Percentiles rank a stretch among this genome's conserved stretches.
Evolutionary conservation across 768 basidiomycete species (phyloP).

Genomic region (Gymnopilus dilepis): DNA sequence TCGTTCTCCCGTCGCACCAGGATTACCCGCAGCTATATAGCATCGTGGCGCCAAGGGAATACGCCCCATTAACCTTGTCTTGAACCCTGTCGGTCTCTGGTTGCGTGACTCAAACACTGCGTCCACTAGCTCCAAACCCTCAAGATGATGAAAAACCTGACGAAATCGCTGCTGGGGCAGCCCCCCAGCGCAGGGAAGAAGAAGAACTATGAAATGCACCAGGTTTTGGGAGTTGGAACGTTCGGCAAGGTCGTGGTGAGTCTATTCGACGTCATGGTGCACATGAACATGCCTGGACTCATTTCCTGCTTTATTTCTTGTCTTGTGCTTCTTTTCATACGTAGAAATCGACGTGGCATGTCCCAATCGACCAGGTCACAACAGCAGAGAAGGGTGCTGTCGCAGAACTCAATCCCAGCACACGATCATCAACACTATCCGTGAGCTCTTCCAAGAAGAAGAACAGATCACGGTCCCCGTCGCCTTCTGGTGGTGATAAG

Average conservation of each 20-base stretch:
- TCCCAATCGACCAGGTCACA: conserved; percentile 62
- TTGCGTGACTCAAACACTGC: background rate
- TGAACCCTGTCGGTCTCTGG: background rate
- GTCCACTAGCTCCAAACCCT: background rate
- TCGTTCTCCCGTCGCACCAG: background rate
- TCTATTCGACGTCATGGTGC: conserved; percentile 14
- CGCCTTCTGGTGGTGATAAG: conserved; percentile 29
- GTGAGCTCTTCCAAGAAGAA: conserved; percentile 24
- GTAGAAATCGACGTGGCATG: conserved; percentile 81
- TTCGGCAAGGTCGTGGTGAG: conserved; percentile 89
- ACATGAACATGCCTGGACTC: background rate
- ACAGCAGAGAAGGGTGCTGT: conserved; percentile 65
- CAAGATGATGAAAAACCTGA: conserved; percentile 47
- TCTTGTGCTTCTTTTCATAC: background rate
- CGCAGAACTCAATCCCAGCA: conserved; percentile 34
- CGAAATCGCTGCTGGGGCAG: conserved; percentile 75
- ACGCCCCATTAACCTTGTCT: background rate
- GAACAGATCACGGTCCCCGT: conserved; percentile 28
- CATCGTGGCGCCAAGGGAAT: background rate
- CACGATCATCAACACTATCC: conserved; percentile 19
- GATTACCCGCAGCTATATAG: background rate
- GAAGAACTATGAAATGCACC: conserved; percentile 75
- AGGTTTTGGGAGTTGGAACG: conserved; percentile 79
- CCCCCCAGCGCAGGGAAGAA: conserved; percentile 89
- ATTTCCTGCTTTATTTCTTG: conserved; percentile 10